These are phyloP conservation scores for Agarophyton chilense DNA, from an alignment of 23 red algal species.

Conservation along the genomic window DNA sequence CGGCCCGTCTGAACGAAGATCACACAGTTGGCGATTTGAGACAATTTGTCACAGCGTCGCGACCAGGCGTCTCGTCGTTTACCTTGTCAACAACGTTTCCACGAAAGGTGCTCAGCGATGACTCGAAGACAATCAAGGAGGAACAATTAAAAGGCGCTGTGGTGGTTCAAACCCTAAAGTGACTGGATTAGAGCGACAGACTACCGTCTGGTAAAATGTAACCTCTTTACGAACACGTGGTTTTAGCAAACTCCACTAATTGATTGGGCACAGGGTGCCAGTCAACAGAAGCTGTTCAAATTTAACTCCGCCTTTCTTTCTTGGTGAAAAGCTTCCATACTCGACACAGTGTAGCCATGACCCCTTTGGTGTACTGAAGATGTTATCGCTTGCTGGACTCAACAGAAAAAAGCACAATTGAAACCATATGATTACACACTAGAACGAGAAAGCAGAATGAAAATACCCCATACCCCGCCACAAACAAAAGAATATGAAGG, in stretches of 20 bases:
- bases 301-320: too few relatives aligned
- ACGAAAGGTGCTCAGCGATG: constrained; percentile 78
- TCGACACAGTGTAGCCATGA: too few relatives aligned
- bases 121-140: constrained; percentile 80
- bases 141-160: constrained; percentile 87
- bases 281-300: too few relatives aligned
- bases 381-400: too few relatives aligned
- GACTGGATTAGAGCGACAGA: not conserved
- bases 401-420: too few relatives aligned
- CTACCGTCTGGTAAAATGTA: not conserved
- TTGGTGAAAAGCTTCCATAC: too few relatives aligned
- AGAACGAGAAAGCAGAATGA: too few relatives aligned
- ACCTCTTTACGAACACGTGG: not conserved
- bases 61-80: constrained; percentile 52
- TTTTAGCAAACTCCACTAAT: not conserved
- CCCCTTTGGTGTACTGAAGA: too few relatives aligned
- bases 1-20: constrained; percentile 79
- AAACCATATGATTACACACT: too few relatives aligned
- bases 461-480: too few relatives aligned
- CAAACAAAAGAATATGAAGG: too few relatives aligned
- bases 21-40: constrained; percentile 86
- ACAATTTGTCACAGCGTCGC: constrained; percentile 48
- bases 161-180: constrained; percentile 81
- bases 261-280: too few relatives aligned
- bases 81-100: constrained; percentile 83